These are phyloP conservation scores for Ascosphaera apis DNA, from an alignment of 2,329 filamentous ascomycete species.

Conservation along the genomic window DNA sequence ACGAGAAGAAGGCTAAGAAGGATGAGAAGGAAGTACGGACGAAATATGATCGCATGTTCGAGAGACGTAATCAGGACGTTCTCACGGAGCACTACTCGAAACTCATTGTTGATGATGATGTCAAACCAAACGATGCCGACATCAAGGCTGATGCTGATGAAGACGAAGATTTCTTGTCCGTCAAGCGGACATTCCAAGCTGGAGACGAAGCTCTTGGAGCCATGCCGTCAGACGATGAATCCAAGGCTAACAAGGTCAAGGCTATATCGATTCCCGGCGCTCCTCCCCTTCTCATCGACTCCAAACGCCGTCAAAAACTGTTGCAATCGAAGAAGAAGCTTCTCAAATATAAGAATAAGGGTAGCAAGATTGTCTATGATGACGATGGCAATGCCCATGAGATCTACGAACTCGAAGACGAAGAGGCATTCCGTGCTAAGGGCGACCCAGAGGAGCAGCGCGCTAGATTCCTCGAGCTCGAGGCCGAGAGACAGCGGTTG, in stretches of 20 bases:
- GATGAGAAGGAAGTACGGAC: constrained; percentile 59
- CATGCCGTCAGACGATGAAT: constrained; percentile 16
- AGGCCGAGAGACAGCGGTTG: constrained; percentile 44
- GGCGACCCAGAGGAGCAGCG: constrained; percentile 59
- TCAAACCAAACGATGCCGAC: constrained; percentile 12
- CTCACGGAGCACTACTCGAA: constrained; percentile 85
- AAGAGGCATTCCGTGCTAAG: constrained; percentile 52
- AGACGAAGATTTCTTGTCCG: constrained; percentile 61
- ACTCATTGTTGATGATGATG: constrained; percentile 41
- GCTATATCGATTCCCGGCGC: constrained; percentile 32
- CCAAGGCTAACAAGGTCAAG: constrained; percentile 19
- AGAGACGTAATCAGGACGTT: constrained; percentile 86
- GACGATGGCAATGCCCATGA: constrained; percentile 71
- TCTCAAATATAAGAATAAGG: constrained; percentile 69
- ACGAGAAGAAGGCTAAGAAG: constrained; percentile 27
- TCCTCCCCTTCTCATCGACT: constrained; percentile 64
- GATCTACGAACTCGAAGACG: constrained; percentile 70
- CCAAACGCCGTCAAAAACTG: constrained; percentile 87
- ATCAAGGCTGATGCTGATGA: constrained; percentile 31
- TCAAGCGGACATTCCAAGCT: constrained; percentile 67
- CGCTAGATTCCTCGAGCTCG: constrained; percentile 52
- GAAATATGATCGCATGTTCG: constrained; percentile 96
- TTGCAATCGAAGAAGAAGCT: constrained; percentile 87
- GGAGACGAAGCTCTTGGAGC: constrained; percentile 32
- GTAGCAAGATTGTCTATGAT: constrained; percentile 71